Evolutionary conservation across 768 basidiomycete genomes (phyloP), one percentile per base, ranked within the genome.

Genomic region (Boletellus ananas): DNA sequence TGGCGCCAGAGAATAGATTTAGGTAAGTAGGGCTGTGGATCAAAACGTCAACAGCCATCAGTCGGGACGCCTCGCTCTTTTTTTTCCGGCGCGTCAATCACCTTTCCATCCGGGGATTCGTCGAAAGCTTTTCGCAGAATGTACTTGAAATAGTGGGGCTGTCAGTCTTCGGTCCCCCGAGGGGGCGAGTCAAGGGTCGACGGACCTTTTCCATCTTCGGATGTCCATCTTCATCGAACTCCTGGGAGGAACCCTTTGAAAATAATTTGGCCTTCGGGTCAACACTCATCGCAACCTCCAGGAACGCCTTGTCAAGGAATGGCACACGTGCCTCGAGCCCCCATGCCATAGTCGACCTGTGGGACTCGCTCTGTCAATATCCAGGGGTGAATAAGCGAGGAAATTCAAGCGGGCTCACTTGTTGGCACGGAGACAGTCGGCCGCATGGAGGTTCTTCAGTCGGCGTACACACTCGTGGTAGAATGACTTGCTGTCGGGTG

Each of bases 271-370:
- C 79, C 61, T 84, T 79, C 2, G 96, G 79, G 57, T 94, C 85
- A 58, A 94, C 72, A 72, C 86, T 87, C 92, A 99, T 91, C 2
- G 94, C 79, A 18, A 88, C 88, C 47, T 98, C 93, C 45, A 99
- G 76, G 81, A 99, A 99, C 14, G 81, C 74, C 73, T 94, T 95
- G 77, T 99, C 96, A 48, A 99, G 83, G 84, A 99, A 99, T 12
- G 96, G 96, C 6, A 99, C 96, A 42, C 96, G 91, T 3, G 94
- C 94, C 68, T 99, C 96, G 41, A 99, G 83, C 55, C 96, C 96
- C 94, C 95, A 99, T 1, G 96, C 96, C 96, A 99, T 98, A 8
- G 96, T 98, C 23, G 94, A 96, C 64, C 90, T 90, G 54, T 38
- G 39, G 51, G 43, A 37, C n/a, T 0, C 17, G 38, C 52, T 46